Evolutionary conservation across 78 protist species (phyloP).

Genomic region (Dictyostelium intermedium): DNA sequence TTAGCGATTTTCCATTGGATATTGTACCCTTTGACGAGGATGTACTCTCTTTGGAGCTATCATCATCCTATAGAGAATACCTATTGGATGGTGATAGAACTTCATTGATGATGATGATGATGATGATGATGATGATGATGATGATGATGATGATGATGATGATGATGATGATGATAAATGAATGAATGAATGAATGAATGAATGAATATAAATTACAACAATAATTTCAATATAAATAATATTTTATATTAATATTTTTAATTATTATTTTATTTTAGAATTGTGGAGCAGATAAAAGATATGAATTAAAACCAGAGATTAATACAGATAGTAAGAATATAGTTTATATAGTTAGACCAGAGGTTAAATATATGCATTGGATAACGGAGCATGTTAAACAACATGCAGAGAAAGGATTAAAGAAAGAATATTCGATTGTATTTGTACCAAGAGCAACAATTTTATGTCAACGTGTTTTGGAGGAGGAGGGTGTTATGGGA

Average conservation of each 20-base stretch:
- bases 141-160: no score
- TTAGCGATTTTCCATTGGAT: conserved; percentile 75
- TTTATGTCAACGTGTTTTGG: conserved; percentile 88
- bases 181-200: no score
- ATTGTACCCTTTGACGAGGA: conserved; percentile 94
- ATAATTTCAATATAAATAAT: no score
- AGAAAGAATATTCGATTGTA: conserved; percentile 54
- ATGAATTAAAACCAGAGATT: conserved; percentile 71
- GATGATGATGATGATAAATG: no score
- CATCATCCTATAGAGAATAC: conserved; percentile 72
- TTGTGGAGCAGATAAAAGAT: conserved; percentile 89
- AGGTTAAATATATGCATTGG: conserved; percentile 30
- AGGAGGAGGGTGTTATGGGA: conserved; percentile 89
- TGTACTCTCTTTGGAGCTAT: conserved; percentile 90
- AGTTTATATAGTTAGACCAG: conserved; percentile 88
- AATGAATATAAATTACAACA: no score
- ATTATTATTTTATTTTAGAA: conserved; percentile 18
- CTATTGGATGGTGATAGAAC: conserved; percentile 89
- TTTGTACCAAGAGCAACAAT: conserved; percentile 88
- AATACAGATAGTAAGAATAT: conserved; percentile 53
- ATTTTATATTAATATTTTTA: not conserved
- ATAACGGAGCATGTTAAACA: conserved; percentile 43
- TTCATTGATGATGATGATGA: no score
- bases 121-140: no score
- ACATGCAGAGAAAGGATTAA: conserved; percentile 12